Base-by-base conservation (phyloP, 192 early-diverging fungal genomes). In the Coemansia sp. region DNA sequence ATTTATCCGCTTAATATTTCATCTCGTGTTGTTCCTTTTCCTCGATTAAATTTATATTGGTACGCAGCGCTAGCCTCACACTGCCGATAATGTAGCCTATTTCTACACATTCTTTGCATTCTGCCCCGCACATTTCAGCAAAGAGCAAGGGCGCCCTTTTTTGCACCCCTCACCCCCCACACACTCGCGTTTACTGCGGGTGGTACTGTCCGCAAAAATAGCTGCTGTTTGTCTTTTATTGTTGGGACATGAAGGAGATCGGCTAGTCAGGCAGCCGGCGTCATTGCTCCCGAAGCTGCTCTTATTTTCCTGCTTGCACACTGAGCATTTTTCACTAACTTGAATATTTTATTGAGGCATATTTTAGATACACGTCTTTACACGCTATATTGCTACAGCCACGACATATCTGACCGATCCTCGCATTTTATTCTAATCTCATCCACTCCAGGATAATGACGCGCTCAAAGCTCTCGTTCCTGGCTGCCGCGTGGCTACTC, bases 401-500 rank as follows among this genome's bases (percentile, higher is more conserved):
- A n/a, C n/a, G 29, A 32, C 29, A 32, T 7, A 32, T n/a, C n/a
- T n/a, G n/a, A n/a, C n/a, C n/a, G n/a, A n/a, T n/a, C n/a, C n/a
- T n/a, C n/a, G n/a, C n/a, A 12, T 26, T 9, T 24, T 21, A 24
- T 46, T n/a, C 22, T 7, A 32, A 32, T 4, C 29, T 10, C 34
- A 24, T 44, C 52, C 10, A 21, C 17, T 34, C 37, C 18, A 40
- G 55, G 63, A 56, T 40, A 73, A 78, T 78, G 75, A 52, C 75
- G 53, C 75, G 75, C 75, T 55, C 65, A 58, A 64, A 60, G 46
- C 37, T 71, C 54, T 72, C 75, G 14, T 32, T 72, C 18, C 48
- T 78, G 63, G 75, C 75, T n/a, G 69, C 53, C 19, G 75, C 69
- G 55, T 78, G 75, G 75, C 53, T 78, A 50, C 62, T 78, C 54